These are phyloP conservation scores for Hebeloma cylindrosporum DNA, from an alignment of 768 basidiomycete species.

Conservation along the genomic window DNA sequence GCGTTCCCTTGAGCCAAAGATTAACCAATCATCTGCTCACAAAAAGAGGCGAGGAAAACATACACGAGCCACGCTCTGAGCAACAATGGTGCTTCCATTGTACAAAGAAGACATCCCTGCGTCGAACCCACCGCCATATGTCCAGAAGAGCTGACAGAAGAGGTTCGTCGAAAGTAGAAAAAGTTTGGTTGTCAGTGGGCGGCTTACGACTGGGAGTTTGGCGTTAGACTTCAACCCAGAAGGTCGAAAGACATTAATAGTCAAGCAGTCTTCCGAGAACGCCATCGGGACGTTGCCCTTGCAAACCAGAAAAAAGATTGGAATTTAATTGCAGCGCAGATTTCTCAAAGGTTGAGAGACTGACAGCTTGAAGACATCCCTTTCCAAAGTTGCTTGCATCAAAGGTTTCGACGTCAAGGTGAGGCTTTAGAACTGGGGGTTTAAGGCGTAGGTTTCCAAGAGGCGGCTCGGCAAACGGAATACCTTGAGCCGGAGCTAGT, in stretches of 20 bases:
- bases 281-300: conserved; percentile 32
- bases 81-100: conserved; percentile 36
- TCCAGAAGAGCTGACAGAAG: conserved; percentile 40
- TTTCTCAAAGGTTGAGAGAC: no score
- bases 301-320: neutral
- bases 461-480: conserved; percentile 57
- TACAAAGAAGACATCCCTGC: conserved; percentile 27
- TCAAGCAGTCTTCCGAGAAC: conserved; percentile 59
- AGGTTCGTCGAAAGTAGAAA: neutral
- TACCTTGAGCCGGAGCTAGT: conserved; percentile 30
- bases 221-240: conserved; percentile 29
- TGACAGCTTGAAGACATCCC: conserved; percentile 49
- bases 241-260: conserved; percentile 57
- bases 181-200: neutral
- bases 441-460: conserved; percentile 46
- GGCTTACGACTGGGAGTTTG: conserved; percentile 39
- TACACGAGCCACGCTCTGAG: conserved; percentile 38
- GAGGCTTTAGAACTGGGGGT: conserved; percentile 46
- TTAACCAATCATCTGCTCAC: neutral
- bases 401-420: conserved; percentile 32
- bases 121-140: conserved; percentile 39
- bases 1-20: conserved; percentile 35
- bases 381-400: conserved; percentile 48
- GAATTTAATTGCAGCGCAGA: no score
- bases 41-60: conserved; percentile 2